Conservation (phyloP, 805 yeast species). For the Barnettozyma sp. region DNA sequence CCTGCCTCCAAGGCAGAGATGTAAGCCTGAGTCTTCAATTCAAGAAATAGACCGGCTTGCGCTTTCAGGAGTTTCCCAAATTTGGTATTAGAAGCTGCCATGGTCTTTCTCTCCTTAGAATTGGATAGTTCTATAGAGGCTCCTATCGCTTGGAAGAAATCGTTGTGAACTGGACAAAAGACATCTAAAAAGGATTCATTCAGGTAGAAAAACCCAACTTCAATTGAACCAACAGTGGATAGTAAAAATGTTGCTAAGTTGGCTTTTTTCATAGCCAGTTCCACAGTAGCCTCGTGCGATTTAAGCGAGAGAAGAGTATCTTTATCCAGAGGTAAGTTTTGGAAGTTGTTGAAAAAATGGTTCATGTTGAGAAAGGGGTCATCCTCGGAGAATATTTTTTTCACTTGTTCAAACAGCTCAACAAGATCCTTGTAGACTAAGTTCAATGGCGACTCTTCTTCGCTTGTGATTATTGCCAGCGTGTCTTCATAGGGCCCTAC, state of each 20-base stretch:
- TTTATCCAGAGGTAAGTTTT: conserved; percentile 5
- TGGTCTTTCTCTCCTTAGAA: background rate
- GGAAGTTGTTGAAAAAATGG: conserved; percentile 33
- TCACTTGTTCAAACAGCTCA: conserved; percentile 73
- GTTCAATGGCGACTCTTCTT: conserved; percentile 58
- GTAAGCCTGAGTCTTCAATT: conserved; percentile 91
- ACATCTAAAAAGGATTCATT: conserved; percentile 81
- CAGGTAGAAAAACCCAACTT: conserved; percentile 80
- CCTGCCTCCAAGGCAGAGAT: conserved; percentile 74
- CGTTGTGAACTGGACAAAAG: conserved; percentile 56
- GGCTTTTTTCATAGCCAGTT: conserved; percentile 62
- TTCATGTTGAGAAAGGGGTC: conserved; percentile 68
- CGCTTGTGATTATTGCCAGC: conserved; percentile 58
- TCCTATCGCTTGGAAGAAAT: conserved; percentile 13
- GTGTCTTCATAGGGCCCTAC: conserved; percentile 72
- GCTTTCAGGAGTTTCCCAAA: conserved; percentile 67
- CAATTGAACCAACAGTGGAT: conserved; percentile 80
- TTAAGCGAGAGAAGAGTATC: conserved; percentile 9
- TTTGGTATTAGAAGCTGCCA: conserved; percentile 32
- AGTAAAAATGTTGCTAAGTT: conserved; percentile 82
- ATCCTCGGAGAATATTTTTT: conserved; percentile 56
- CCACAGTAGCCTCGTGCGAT: conserved; percentile 19
- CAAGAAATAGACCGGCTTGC: conserved; percentile 74
- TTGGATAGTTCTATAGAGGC: background rate
- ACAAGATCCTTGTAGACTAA: conserved; percentile 58